Percentiles rank a stretch among this genome's conserved stretches.
Evolutionary conservation across 495 filamentous ascomycete species (phyloP).

Genomic region (Aspergillus biplanus): DNA sequence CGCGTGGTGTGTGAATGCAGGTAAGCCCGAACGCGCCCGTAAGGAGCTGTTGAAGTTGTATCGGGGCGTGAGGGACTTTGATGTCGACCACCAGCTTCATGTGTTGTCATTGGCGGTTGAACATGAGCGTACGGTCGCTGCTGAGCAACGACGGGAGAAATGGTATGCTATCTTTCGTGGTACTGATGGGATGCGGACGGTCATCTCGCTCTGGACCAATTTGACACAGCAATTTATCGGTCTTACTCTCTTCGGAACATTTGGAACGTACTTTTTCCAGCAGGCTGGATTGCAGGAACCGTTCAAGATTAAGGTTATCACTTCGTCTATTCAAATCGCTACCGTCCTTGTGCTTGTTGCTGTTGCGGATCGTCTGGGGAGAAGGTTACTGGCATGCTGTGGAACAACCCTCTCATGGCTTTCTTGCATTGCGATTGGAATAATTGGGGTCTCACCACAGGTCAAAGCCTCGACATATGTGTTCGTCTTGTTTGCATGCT

Average conservation of each 20-base stretch:
- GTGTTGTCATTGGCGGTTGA: neutral
- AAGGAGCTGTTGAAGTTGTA: neutral
- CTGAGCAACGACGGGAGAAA: constrained; percentile 2
- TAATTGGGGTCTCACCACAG: constrained; percentile 6
- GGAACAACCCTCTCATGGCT: constrained; percentile 17
- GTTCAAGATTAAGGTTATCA: constrained; percentile 7
- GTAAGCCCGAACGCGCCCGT: neutral
- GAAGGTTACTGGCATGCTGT: constrained; percentile 34
- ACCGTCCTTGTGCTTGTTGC: constrained; percentile 6
- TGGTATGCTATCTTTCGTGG: constrained; percentile 14
- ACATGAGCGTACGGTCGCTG: constrained; percentile 1
- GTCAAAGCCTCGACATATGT: constrained; percentile 17
- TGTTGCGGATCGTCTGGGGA: neutral
- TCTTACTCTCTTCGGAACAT: neutral
- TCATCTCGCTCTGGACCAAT: constrained; percentile 11
- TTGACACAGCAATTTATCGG: constrained; percentile 11
- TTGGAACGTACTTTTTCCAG: constrained; percentile 15
- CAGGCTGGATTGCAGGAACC: constrained; percentile 7
- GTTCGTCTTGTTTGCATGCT: constrained; percentile 16
- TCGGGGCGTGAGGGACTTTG: neutral
- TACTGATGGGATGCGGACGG: neutral
- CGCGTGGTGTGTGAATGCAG: neutral
- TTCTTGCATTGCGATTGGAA: constrained; percentile 16
- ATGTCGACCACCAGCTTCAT: constrained; percentile 9
- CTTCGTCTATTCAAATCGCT: constrained; percentile 12